Percentiles rank a stretch among this genome's conserved stretches.
These are phyloP conservation scores for Alternaria sp. DNA, from an alignment of 2,329 filamentous ascomycete species.

Conservation along the genomic window DNA sequence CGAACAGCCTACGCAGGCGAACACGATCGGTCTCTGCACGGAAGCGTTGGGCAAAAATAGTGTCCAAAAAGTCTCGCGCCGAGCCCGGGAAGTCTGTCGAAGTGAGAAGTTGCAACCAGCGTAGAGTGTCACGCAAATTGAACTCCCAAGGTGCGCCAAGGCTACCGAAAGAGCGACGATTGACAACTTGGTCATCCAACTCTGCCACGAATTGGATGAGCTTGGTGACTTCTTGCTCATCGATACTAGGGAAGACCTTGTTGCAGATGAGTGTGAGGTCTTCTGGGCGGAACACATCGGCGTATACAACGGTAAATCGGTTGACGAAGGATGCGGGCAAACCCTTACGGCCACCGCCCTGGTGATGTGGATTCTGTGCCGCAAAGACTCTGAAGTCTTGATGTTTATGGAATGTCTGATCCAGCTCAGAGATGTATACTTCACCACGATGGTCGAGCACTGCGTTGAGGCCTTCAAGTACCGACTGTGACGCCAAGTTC, in stretches of 20 bases:
- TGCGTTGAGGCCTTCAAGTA: conserved; percentile 93
- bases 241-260: conserved; percentile 74
- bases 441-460: conserved; percentile 96
- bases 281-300: conserved; percentile 82
- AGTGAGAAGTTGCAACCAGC: conserved; percentile 81
- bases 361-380: conserved; percentile 96
- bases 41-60: conserved; percentile 89
- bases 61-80: conserved; percentile 77
- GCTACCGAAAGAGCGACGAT: conserved; percentile 62
- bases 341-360: conserved; percentile 94
- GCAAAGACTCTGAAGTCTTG: conserved; percentile 93
- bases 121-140: conserved; percentile 86
- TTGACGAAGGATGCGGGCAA: conserved; percentile 96
- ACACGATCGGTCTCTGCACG: conserved; percentile 73
- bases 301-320: conserved; percentile 96
- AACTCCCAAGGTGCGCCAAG: conserved; percentile 89
- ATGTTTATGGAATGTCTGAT: conserved; percentile 91
- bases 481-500: conserved; percentile 96
- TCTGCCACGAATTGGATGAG: conserved; percentile 82
- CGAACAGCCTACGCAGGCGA: conserved; percentile 72
- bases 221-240: conserved; percentile 66
- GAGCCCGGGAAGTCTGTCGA: conserved; percentile 65
- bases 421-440: conserved; percentile 93
- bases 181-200: conserved; percentile 76
- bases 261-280: conserved; percentile 85